Base-by-base conservation (phyloP, 176 grass and related monocot species). In the Lolium rigidum region DNA sequence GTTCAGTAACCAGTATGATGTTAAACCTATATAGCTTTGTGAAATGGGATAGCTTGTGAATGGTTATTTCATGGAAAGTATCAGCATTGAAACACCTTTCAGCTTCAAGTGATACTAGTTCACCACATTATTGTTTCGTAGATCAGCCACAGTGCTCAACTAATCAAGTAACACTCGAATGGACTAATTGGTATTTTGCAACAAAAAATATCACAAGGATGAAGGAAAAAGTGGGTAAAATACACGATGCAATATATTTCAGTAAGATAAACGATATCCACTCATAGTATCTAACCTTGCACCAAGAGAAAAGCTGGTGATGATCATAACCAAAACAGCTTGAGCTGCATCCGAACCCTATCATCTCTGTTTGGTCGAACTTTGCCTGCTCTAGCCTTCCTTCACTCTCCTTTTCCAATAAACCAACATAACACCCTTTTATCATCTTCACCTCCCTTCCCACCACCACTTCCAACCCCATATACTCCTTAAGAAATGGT, bases 401-500 rank as follows among this genome's bases (percentile, higher is more conserved):
- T 55, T 82, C 66, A 55, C 7, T 83, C 57, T 73, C 69, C 41
- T 50, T 75, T 78, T 89, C 83, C 76, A 89, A 17, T 35, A 95
- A 68, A 58, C 95, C 95, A 70, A 82, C 74, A 83, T 90, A 98
- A 78, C 89, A 61, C 61, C 95, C 89, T 83, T 73, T 72, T 10
- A 93, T 20, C 85, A 84, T 63, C 86, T 89, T 98, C 48, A 95
- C 46, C 83, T 92, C 91, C 67, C 82, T 95, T 56, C 86, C 95
- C 80, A 93, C 54, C 41, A 93, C 91, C 83, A 57, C 79, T 41
- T 92, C 88, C 69, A 92, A 20, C 3, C 83, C 95, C 61, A 90
- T 16, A 57, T 93, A 93, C 73, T 92, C 91, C 81, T 84, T 87
- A 13, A 93, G 38, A 80, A 98, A 98, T 21, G 71, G 37, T 86